Conservation (phyloP, 495 filamentous ascomycete genomes). For the Annulohypoxylon moriforme region DNA sequence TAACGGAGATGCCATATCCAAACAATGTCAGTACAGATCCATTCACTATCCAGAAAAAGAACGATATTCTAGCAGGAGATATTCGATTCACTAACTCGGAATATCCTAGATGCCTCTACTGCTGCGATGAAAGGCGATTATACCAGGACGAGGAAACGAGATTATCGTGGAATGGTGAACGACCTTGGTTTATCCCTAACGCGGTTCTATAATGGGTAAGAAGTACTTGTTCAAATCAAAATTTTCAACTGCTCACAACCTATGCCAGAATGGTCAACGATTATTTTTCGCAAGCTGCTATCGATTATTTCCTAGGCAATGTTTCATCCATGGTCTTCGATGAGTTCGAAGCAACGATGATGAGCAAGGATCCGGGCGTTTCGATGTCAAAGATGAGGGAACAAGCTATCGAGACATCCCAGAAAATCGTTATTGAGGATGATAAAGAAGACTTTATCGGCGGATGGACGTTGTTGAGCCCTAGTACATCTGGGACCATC, state of each 20-base stretch:
- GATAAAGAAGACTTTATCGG: slow-evolving; percentile 82
- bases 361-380: slow-evolving; percentile 86
- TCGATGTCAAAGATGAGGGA: slow-evolving; percentile 84
- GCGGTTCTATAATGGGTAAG: slow-evolving; percentile 70
- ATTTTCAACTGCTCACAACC: slow-evolving; percentile 44
- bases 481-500: slow-evolving; percentile 67
- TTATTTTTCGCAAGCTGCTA: slow-evolving; percentile 92
- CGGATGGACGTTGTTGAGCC: slow-evolving; percentile 81
- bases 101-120: slow-evolving; percentile 75
- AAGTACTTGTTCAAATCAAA: not conserved
- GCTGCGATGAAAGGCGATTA: slow-evolving; percentile 96
- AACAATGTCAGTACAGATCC: slow-evolving; percentile 58
- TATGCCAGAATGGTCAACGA: slow-evolving; percentile 91
- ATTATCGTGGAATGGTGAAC: slow-evolving; percentile 92
- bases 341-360: slow-evolving; percentile 91
- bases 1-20: slow-evolving; percentile 82
- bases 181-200: slow-evolving; percentile 90
- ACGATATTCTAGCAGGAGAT: not conserved
- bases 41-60: not conserved
- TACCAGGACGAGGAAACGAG: slow-evolving; percentile 87
- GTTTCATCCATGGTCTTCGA: slow-evolving; percentile 84
- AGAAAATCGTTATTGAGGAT: slow-evolving; percentile 86
- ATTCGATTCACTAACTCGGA: slow-evolving; percentile 53
- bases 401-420: slow-evolving; percentile 86
- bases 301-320: slow-evolving; percentile 94